Evolutionary conservation across 2,329 filamentous ascomycete species (phyloP).

Genomic region (Davidsoniella eucalypti): DNA sequence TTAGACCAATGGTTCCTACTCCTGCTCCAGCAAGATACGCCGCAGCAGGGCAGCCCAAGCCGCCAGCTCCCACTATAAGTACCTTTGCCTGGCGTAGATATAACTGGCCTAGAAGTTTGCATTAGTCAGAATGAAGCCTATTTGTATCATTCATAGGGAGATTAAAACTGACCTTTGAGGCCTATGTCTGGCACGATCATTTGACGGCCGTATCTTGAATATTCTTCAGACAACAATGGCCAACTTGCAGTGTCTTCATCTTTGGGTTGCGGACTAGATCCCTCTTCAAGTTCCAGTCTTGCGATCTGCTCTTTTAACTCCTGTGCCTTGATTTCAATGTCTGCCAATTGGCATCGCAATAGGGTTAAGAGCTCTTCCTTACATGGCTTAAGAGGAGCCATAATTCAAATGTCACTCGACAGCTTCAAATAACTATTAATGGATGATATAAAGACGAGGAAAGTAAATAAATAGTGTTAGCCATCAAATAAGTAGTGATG

Average conservation of each 20-base stretch:
- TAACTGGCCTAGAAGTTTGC: slow-evolving; percentile 46
- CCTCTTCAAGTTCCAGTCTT: not conserved
- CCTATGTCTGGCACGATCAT: slow-evolving; percentile 77
- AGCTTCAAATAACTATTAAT: too few relatives aligned
- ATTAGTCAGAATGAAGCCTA: not conserved
- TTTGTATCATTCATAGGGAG: not conserved
- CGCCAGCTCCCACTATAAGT: slow-evolving; percentile 73
- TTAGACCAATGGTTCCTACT: slow-evolving; percentile 63
- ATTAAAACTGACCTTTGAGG: slow-evolving; percentile 41
- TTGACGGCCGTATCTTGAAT: slow-evolving; percentile 75
- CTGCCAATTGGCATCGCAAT: not conserved
- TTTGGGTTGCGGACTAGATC: not conserved
- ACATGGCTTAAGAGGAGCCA: slow-evolving; percentile 7
- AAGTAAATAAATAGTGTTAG: too few relatives aligned
- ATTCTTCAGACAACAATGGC: slow-evolving; percentile 58
- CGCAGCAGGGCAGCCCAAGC: slow-evolving; percentile 79
- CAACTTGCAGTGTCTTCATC: slow-evolving; percentile 32
- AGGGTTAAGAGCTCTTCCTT: slow-evolving; percentile 27
- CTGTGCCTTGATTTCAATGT: not conserved
- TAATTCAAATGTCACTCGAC: too few relatives aligned
- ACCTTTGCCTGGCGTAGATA: slow-evolving; percentile 53
- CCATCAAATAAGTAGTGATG: too few relatives aligned
- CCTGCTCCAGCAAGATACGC: slow-evolving; percentile 87
- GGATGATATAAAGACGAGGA: not conserved
- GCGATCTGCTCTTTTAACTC: not conserved